Evolutionary conservation across 495 filamentous ascomycete species (phyloP).

Genomic region (Aspergillus wentii): DNA sequence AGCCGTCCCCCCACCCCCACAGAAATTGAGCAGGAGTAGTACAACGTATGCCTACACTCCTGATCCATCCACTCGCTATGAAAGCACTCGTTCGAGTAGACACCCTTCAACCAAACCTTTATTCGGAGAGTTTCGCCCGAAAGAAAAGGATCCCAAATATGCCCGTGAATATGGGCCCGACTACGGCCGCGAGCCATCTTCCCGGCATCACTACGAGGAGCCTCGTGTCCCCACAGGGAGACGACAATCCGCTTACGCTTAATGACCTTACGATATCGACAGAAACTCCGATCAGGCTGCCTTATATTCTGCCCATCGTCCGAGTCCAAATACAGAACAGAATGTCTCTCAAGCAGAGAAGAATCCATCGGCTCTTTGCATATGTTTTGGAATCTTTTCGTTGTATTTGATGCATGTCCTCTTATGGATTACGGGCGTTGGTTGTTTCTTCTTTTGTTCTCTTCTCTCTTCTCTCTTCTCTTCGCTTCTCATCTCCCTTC

Average conservation of each 20-base stretch:
- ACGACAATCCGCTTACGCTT: slow-evolving; percentile 23
- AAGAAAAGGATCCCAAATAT: slow-evolving; percentile 10
- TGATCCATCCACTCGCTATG: slow-evolving; percentile 7
- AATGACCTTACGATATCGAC: slow-evolving; percentile 7
- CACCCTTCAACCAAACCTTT: slow-evolving; percentile 8
- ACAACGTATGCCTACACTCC: slow-evolving; percentile 16
- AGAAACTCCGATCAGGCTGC: too few relatives aligned
- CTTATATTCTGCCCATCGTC: too few relatives aligned
- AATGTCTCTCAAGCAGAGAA: too few relatives aligned
- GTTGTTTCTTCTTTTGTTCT: too few relatives aligned
- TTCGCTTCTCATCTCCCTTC: too few relatives aligned
- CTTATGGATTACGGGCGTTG: too few relatives aligned
- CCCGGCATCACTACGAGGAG: slow-evolving; percentile 15
- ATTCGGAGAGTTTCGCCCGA: slow-evolving; percentile 12
- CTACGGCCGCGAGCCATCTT: slow-evolving; percentile 3
- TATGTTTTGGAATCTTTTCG: too few relatives aligned
- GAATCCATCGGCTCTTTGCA: too few relatives aligned
- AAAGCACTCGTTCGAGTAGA: slow-evolving; percentile 1
- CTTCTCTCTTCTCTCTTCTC: too few relatives aligned
- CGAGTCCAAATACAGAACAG: too few relatives aligned
- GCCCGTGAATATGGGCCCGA: slow-evolving; percentile 10
- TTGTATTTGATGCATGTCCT: too few relatives aligned
- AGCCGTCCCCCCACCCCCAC: neutral
- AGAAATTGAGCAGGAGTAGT: too few relatives aligned
- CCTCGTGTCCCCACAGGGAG: slow-evolving; percentile 14